Base-by-base conservation (phyloP, 768 basidiomycete species). In the Infundibulicybe gibba region DNA sequence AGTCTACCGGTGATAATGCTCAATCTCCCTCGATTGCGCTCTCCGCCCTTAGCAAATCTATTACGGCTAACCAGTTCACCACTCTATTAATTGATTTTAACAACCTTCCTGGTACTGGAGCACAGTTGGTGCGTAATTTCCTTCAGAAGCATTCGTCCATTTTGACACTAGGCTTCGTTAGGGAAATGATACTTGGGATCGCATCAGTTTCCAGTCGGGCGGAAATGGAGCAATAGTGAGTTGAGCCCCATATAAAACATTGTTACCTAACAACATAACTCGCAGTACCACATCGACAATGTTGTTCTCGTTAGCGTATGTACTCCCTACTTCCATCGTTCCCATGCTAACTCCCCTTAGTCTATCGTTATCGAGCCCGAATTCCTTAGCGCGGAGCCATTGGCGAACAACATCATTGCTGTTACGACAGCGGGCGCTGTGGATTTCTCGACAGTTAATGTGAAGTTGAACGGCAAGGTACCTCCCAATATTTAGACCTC, bases 361-460 rank as follows among this genome's bases (percentile, higher is more conserved):
- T 54, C 58, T 32, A 76, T 80, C 48, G 57, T 71, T 41, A 60
- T 80, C 25, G 54, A 63, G 2, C 78, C 78, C 3, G 54, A 72
- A 48, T 72, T 80, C 53, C 61, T 80, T 51, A 74, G 73, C 47
- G 78, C 77, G 0, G 78, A 79, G 49, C 78, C 78, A 0, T 49
- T 80, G 9, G 66, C 65, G 5, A 71, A 64, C 53, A 71, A 77
- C 48, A 49, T 75, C 5, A 61, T 80, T 38, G 76, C 75, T 5
- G 68, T 79, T 14, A 79, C 77, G 3, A 73, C 74, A 1, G 60
- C 66, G 43, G 78, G 77, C 14, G 66, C 55, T 2, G 76, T 78
- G 25, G 65, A 79, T 55, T 56, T 77, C 32, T 63, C 67, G 12
- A 54, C 57, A 3, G 45, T 77, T 6, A 54, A 49, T 5, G 68